Evolutionary conservation across 169 alveolate genomes (phyloP), one percentile per base, ranked within the genome.

Genomic region (Plasmodium relictum): DNA sequence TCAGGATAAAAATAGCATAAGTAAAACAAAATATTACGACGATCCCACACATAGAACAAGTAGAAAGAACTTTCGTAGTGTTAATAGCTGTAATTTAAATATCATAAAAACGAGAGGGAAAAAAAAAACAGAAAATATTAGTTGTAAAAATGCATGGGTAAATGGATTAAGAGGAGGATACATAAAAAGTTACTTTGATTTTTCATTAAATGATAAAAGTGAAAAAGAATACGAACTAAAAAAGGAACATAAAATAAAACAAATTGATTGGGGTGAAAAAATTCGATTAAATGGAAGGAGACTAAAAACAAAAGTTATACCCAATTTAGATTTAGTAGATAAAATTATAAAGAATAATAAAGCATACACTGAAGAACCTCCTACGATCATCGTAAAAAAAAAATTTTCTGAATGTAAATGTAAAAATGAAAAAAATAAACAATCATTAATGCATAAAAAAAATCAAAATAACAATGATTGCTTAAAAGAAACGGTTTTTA

Each of bases 81-180:
- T 22, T 16, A 24, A 61, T 52, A 41, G 9, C 52, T 2, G 61
- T 20, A 7, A 50, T 6, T 48, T 14, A n/a, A 39, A 50, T 26
- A 41, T 24, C 39, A 42, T 12, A 10, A 63, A 10, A 37, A 8
- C 18, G 37, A 41, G 39, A 6, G 24, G 9, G 16, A 48, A 20
- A 48, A 65, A 20, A 62, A 78, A 63, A 50, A 22, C 71, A 56
- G 22, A n/a, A 56, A n/a, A 0, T 73, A 56, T 41, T 12, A 73
- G 26, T 31, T 16, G 73, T 44, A 73, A 73, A 58, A 20, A 58
- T 73, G 31, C 71, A 16, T 78, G 89, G 89, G 44, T 0, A 8
- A 68, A 78, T 65, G 89, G 54, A 12, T 58, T 78, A 10, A 50
- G 89, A 58, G 76, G 76, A 16, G 89, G 89, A 12, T 78, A 63